Evolutionary conservation across 2,329 filamentous ascomycete genomes (phyloP), one percentile per base, ranked within the genome.

Genomic region (Cyclaneusma minus): DNA sequence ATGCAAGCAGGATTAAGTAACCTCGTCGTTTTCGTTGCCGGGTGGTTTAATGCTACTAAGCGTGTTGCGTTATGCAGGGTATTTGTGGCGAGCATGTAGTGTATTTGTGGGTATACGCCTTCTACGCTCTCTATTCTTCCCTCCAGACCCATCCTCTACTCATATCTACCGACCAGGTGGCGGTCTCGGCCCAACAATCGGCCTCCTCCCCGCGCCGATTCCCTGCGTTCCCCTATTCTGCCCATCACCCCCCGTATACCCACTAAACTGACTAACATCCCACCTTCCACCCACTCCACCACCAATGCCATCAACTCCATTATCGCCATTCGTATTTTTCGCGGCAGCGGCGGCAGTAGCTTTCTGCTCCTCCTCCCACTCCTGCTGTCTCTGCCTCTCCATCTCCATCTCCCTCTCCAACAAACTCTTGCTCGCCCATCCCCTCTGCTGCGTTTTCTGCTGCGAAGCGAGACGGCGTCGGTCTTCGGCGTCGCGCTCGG

Each of bases 171-270:
- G 34, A 14, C 55, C 55, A 18, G 69, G 69, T 39, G 76, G 56
- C 24, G 78, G 76, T 44, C 78, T 59, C 1, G 79, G 79, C 7
- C 80, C 80, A n/a, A 81, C 72, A 49, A 87, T 84, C 55, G 80
- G 78, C 45, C 80, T 64, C 45, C 75, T 60, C 0, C 73, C 73
- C 1, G 73, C 70, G 21, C 80, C 76, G 32, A 76, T 77, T 3
- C 74, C 74, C 35, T 68, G 58, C 3, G 46, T 48, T 2, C 73
- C 75, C 34, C 62, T 64, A 43, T 83, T 84, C 58, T 82, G 72
- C 34, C 62, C 66, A 47, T 84, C 79, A 2, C 80, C 79, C 3
- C 79, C 77, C 11, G 75, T 78, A 42, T 66, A 85, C 1, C 79
- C 78, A 35, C 58, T 58, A 67, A 79, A 82, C 51, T 83, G 77